Percentiles rank a stretch among this genome's conserved stretches.
Conservation (phyloP, 2,329 filamentous ascomycete species). For the Leptographium flavum region DNA sequence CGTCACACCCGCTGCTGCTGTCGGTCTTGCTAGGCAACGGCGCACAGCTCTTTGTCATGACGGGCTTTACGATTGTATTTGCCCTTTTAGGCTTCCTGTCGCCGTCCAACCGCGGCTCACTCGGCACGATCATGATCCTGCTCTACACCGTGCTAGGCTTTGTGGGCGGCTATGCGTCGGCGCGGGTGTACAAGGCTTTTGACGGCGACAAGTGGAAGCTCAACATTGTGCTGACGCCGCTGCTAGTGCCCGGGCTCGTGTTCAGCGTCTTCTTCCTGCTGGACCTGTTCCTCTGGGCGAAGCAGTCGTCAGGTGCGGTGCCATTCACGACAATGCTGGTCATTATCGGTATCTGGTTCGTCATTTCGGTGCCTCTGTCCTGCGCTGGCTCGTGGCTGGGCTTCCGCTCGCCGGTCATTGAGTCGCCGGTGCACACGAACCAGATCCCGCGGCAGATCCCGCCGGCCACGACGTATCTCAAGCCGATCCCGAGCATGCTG, state of each 20-base stretch:
- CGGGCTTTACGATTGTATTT: constrained; percentile 83
- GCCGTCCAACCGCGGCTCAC: constrained; percentile 84
- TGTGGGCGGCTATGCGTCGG: constrained; percentile 79
- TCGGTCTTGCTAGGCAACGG: constrained; percentile 86
- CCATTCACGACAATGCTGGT: constrained; percentile 96
- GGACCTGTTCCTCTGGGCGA: constrained; percentile 92
- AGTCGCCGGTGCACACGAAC: constrained; percentile 82
- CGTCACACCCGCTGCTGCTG: constrained; percentile 67
- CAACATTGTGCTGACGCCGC: constrained; percentile 77
- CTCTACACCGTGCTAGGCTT: constrained; percentile 89
- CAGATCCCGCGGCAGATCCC: constrained; percentile 97
- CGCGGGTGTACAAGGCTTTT: constrained; percentile 88
- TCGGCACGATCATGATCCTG: constrained; percentile 85
- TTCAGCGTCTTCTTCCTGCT: constrained; percentile 85
- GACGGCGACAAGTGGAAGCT: constrained; percentile 88
- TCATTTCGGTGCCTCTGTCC: constrained; percentile 87
- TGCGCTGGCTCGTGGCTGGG: constrained; percentile 85
- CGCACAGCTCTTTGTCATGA: constrained; percentile 95
- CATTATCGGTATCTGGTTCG: constrained; percentile 86
- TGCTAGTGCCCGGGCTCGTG: constrained; percentile 73
- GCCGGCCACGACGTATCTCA: constrained; percentile 62
- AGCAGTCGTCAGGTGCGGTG: constrained; percentile 81
- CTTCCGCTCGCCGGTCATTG: constrained; percentile 59
- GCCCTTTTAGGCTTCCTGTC: constrained; percentile 90
- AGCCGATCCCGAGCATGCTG: constrained; percentile 77